Base-by-base conservation (phyloP, 345 rosid genomes). In the Populus alba region DNA sequence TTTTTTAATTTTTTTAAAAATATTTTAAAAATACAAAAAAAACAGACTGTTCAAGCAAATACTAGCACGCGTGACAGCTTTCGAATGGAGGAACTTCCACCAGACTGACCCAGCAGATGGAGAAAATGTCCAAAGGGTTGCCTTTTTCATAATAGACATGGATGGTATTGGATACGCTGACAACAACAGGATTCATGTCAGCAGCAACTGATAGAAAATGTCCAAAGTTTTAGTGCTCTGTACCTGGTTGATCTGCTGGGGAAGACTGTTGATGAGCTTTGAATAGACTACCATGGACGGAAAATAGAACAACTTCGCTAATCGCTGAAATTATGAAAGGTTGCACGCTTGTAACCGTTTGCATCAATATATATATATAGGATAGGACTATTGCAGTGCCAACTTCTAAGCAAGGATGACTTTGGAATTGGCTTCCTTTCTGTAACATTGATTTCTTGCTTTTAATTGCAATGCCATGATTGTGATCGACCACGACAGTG, bases 201-300 rank as follows among this genome's bases (percentile, higher is more conserved):
- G 83, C 25, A 59, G 73, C 23, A 11, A 51, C 1, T 86, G 83
- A 73, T 74, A 5, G 83, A 67, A 9, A 29, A 8, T n/a, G n/a
- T n/a, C n/a, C n/a, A n/a, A 67, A 89, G 86, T 0, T 91, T 87
- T 10, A 87, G 80, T 51, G 84, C 73, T 11, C 11, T 22, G 20
- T 92, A 66, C 77, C 89, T 89, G 9, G 87, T 84, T 53, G 93
- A 90, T 0, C 78, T 91, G 75, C 77, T 88, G 27, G 92, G 92
- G n/a, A 90, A 87, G 79, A 80, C 80, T 8, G 91, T 91, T 7
- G 89, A 86, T 72, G 91, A 91, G 77, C 87, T 93, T 0, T 93
- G 92, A 92, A 80, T 67, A 41, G 92, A 93, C 6, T 92, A 92
- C 93, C 41, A 85, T 84, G 70, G 88, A 90, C 74, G 87, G 84